phyloP scores from a whole-genome alignment of 345 rosid genomes.

The Eucalyptus sp. region DNA sequence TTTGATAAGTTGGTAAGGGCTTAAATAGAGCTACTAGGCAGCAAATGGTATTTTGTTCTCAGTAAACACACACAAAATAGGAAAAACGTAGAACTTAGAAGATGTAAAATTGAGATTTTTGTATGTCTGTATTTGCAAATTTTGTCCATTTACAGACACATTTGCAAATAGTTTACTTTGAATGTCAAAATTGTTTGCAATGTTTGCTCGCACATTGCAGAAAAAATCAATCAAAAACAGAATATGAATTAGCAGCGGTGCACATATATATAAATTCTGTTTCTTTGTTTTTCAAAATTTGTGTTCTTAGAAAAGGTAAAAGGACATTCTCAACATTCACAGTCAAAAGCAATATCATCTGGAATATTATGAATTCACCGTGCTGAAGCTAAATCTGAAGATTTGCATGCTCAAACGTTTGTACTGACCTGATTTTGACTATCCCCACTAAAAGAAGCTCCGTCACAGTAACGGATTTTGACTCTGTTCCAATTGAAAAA shows the following conservation, averaged over 20 bases:
- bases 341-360: not conserved
- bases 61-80: not conserved
- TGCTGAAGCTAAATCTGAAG: not conserved
- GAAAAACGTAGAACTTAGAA: not conserved
- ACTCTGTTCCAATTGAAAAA: slow-evolving; percentile 61
- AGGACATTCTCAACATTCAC: not conserved
- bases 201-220: not conserved
- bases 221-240: not conserved
- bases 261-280: not conserved
- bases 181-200: not conserved
- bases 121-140: not conserved
- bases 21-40: not conserved
- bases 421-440: slow-evolving; percentile 26
- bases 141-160: not conserved
- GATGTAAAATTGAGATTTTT: not conserved
- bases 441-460: slow-evolving; percentile 42
- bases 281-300: not conserved
- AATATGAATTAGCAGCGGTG: not conserved
- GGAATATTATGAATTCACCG: not conserved
- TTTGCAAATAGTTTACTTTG: not conserved
- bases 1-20: not conserved
- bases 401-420: not conserved
- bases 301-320: not conserved
- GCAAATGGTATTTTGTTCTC: not conserved
- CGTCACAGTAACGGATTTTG: slow-evolving; percentile 50